phyloP scores from a whole-genome alignment of 345 rosid species.

The Eucalyptus grandis region DNA sequence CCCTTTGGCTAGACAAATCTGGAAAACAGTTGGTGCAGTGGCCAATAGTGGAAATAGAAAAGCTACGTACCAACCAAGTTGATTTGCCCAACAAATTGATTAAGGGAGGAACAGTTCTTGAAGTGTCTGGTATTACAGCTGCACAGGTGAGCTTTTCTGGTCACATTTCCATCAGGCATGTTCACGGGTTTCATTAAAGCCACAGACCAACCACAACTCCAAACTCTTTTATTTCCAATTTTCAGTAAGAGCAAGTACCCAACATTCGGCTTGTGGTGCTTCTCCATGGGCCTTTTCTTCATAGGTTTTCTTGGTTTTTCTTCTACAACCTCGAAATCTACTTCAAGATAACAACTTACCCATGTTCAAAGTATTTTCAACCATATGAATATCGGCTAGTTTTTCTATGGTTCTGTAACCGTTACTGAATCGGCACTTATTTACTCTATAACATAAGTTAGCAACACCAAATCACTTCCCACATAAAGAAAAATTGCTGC shows the following conservation, averaged over 20 bases:
- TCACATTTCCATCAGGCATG: background rate
- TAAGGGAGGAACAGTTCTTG: conserved; percentile 14
- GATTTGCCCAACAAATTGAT: conserved; percentile 11
- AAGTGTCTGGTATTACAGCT: conserved; percentile 42
- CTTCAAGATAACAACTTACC: background rate
- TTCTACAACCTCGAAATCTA: background rate
- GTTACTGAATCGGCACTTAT: background rate
- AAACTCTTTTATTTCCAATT: background rate
- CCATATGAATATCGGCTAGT: background rate
- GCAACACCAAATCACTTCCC: background rate
- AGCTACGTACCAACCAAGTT: conserved; percentile 19
- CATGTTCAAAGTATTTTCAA: background rate
- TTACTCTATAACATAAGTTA: background rate
- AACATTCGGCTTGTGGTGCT: background rate
- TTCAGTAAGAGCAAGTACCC: background rate
- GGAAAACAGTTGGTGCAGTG: conserved; percentile 54
- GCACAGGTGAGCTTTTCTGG: conserved; percentile 20
- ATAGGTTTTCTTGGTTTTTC: background rate
- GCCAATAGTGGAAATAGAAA: conserved; percentile 56
- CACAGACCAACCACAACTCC: background rate
- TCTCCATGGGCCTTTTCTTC: background rate
- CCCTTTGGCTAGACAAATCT: conserved; percentile 31
- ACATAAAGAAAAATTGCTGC: background rate
- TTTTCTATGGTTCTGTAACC: background rate
- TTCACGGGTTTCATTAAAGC: background rate